Percentiles rank a stretch among this genome's conserved stretches.
Evolutionary conservation across 176 grass and related monocot species (phyloP).

Genomic region (Aegilops bicornis): DNA sequence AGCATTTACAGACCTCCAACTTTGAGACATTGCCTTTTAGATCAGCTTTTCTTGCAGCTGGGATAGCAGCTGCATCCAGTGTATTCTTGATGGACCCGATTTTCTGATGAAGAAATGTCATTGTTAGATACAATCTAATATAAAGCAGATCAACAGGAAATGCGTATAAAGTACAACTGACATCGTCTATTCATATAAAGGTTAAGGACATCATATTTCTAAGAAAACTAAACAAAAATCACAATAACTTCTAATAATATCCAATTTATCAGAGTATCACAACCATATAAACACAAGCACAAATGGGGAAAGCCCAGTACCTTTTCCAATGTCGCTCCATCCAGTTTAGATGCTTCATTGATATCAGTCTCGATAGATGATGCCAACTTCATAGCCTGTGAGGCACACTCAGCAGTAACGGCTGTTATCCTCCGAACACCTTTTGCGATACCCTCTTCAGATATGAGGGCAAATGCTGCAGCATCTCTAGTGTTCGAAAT

Average conservation of each 20-base stretch:
- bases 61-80: conserved; percentile 73
- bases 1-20: conserved; percentile 63
- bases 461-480: conserved; percentile 78
- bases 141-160: background rate
- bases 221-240: background rate
- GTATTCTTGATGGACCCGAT: conserved; percentile 71
- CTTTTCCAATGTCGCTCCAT: conserved; percentile 67
- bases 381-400: conserved; percentile 63
- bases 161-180: background rate
- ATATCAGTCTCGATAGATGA: conserved; percentile 63
- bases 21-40: conserved; percentile 70
- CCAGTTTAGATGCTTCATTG: conserved; percentile 48
- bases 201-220: background rate
- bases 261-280: background rate
- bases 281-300: background rate
- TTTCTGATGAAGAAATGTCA: conserved; percentile 53
- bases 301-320: conserved; percentile 28
- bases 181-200: background rate
- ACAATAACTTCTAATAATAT: background rate
- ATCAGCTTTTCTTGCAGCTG: conserved; percentile 83
- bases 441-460: conserved; percentile 95
- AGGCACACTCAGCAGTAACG: conserved; percentile 71
- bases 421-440: conserved; percentile 90
- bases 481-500: conserved; percentile 79
- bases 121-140: conserved; percentile 3